Evolutionary conservation across 306 rosid species (phyloP).

Genomic region (Castanea sativa): DNA sequence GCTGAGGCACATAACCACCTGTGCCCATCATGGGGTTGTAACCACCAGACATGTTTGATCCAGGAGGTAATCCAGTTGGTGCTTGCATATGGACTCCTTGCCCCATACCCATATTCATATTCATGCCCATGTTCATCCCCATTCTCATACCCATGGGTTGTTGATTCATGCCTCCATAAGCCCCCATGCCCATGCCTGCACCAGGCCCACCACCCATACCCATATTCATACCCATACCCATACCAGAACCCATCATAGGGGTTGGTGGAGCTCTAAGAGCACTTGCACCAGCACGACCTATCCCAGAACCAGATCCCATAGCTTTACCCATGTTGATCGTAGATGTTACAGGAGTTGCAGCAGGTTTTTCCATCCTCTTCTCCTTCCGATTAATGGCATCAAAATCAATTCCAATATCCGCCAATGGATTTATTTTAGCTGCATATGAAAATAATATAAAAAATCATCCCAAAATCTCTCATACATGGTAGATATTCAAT

Average conservation of each 20-base stretch:
- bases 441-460: constrained; percentile 34
- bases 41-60: constrained; percentile 56
- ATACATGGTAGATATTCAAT: neutral
- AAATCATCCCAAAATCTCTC: constrained; percentile 5
- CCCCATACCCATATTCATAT: constrained; percentile 61
- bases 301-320: constrained; percentile 97
- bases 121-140: constrained; percentile 27
- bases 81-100: constrained; percentile 78
- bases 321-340: constrained; percentile 94
- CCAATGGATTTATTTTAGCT: constrained; percentile 84
- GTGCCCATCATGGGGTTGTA: constrained; percentile 81
- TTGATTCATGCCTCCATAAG: constrained; percentile 45
- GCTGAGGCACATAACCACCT: constrained; percentile 73
- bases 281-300: constrained; percentile 81
- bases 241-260: constrained; percentile 61
- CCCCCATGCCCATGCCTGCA: constrained; percentile 46
- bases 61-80: constrained; percentile 56
- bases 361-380: constrained; percentile 94
- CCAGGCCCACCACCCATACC: constrained; percentile 38
- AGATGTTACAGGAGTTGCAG: constrained; percentile 57
- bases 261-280: constrained; percentile 56
- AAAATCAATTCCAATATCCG: constrained; percentile 92
- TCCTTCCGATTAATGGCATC: constrained; percentile 92
- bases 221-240: constrained; percentile 36
- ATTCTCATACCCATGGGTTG: constrained; percentile 53